These are phyloP conservation scores for Kuraishia cidri DNA, from an alignment of 805 yeast genomes.

Conservation along the genomic window DNA sequence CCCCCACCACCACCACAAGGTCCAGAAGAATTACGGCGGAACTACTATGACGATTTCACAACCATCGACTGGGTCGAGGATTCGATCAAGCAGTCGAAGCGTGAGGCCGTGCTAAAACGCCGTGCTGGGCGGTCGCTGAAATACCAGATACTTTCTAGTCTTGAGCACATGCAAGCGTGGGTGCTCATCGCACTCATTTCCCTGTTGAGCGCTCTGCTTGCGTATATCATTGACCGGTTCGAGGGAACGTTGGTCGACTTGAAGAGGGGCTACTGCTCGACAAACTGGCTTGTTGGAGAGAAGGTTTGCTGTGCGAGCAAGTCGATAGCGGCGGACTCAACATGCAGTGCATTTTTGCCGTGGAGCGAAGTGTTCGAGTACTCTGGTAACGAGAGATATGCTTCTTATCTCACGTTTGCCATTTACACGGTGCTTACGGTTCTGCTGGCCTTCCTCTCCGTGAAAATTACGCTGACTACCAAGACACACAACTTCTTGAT, in stretches of 20 bases:
- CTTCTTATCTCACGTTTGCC: slow-evolving; percentile 19
- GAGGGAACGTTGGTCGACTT: slow-evolving; percentile 40
- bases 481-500: slow-evolving; percentile 24
- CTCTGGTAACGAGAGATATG: not conserved
- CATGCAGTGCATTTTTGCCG: slow-evolving; percentile 31
- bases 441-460: slow-evolving; percentile 32
- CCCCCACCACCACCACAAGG: too few relatives aligned
- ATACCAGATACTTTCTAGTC: slow-evolving; percentile 12
- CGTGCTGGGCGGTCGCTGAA: slow-evolving; percentile 8
- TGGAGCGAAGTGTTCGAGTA: slow-evolving; percentile 27
- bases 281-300: slow-evolving; percentile 33
- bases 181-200: slow-evolving; percentile 35
- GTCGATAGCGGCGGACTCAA: not conserved
- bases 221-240: slow-evolving; percentile 35
- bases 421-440: too few relatives aligned
- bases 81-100: slow-evolving; percentile 29
- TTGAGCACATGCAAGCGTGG: slow-evolving; percentile 38
- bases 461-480: slow-evolving; percentile 34
- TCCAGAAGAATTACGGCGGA: too few relatives aligned
- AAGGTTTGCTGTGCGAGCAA: slow-evolving; percentile 27
- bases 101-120: slow-evolving; percentile 27
- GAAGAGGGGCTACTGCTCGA: slow-evolving; percentile 40
- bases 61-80: slow-evolving; percentile 54
- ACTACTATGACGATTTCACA: slow-evolving; percentile 50
- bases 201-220: slow-evolving; percentile 36